Base-by-base conservation (phyloP, 2,329 filamentous ascomycete genomes). In the Hypoxylon sp. region DNA sequence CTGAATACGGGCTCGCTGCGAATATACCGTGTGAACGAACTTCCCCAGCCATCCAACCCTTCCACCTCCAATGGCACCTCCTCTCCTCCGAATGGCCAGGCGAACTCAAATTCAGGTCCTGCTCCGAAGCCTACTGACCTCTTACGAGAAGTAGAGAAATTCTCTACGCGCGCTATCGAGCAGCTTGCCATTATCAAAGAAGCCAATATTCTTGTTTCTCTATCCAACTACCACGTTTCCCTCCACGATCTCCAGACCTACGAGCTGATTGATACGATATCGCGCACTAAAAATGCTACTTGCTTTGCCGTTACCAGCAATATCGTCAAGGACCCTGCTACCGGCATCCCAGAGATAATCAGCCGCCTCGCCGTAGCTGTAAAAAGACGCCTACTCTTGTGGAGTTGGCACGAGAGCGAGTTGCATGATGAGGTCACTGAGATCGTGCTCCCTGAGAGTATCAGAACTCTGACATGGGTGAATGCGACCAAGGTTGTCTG, bases 341-440 rank as follows among this genome's bases (percentile, higher is more conserved):
- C 93, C 0, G 92, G 92, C 23, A 94, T 99, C 52, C 94, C 94
- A 0, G 93, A 95, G 71, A 96, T 99, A 60, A 94, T 98, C 70
- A 97, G 93, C 59, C 87, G 94, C 37, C 83, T 99, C 54, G 96
- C 94, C 5, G 95, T 99, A 9, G 94, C 94, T 3, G 93, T 97
- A 32, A 98, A 98, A 84, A 86, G 96, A 74, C 92, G 92, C 74
- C 84, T 99, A 55, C 78, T 98, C 65, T 81, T 97, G 59, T 99
- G 96, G 94, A 92, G 90, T 74, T 99, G 96, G 96, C 91, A 96
- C 73, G 94, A 97, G 77, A 96, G 94, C 83, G 96, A 98, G 81
- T 84, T 97, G 43, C 87, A 87, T 50, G 84, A 87, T 2, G 89
- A 96, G 32, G 88, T 90, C 0, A 83, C 83, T 27, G 96, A 98